Evolutionary conservation across 2,329 filamentous ascomycete species (phyloP).

Genomic region (Ophiosphaerella korrae): DNA sequence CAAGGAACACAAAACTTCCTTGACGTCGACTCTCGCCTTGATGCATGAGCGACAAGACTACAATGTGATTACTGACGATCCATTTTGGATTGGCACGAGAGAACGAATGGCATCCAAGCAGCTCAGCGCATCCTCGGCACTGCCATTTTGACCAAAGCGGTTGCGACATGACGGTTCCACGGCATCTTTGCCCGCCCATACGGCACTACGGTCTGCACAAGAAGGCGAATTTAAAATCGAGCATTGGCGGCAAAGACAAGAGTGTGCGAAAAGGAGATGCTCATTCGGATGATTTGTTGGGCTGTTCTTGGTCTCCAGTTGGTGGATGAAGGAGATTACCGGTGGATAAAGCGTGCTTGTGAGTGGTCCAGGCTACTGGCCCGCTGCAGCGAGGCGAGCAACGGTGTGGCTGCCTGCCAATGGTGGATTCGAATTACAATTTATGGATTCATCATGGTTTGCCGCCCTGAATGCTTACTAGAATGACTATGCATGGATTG

Average conservation of each 20-base stretch:
- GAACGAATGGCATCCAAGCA: not conserved
- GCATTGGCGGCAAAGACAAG: conserved; percentile 14
- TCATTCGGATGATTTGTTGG: conserved; percentile 29
- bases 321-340: conserved; percentile 35
- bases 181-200: conserved; percentile 10
- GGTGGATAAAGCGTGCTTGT: conserved; percentile 25
- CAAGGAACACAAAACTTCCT: too few relatives aligned
- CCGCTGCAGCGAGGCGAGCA: conserved; percentile 8
- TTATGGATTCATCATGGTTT: too few relatives aligned
- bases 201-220: conserved; percentile 15
- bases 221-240: conserved; percentile 6
- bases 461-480: too few relatives aligned
- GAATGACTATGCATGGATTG: too few relatives aligned
- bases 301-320: conserved; percentile 31
- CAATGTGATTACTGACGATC: not conserved
- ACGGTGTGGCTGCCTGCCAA: not conserved
- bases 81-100: not conserved
- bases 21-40: not conserved
- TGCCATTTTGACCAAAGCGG: not conserved
- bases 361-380: conserved; percentile 22
- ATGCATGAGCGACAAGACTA: not conserved
- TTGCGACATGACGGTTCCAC: conserved; percentile 9
- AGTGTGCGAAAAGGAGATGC: conserved; percentile 18
- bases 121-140: not conserved
- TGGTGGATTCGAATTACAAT: too few relatives aligned